Percentiles rank a stretch among this genome's conserved stretches.
phyloP scores from a whole-genome alignment of 2,329 filamentous ascomycete species.

The Sclerotinia nivalis region DNA sequence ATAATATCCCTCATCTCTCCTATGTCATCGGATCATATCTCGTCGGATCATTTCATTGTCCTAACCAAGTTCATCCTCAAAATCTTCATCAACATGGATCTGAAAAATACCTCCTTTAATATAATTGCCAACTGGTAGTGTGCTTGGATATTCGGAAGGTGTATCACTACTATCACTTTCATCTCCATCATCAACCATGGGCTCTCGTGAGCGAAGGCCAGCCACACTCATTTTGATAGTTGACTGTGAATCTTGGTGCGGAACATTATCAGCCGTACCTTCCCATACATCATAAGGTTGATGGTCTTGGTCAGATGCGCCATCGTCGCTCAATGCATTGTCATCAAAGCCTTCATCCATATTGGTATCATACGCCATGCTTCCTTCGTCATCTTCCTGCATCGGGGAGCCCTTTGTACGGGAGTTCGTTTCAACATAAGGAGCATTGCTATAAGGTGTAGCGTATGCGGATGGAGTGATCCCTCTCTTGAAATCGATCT shows the following conservation, averaged over 20 bases:
- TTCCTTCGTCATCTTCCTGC: slow-evolving; percentile 28
- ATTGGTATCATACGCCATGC: slow-evolving; percentile 34
- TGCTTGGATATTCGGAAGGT: slow-evolving; percentile 27
- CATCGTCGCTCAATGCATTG: slow-evolving; percentile 29
- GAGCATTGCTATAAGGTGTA: slow-evolving; percentile 69
- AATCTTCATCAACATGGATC: slow-evolving; percentile 26
- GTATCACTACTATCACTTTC: slow-evolving; percentile 22
- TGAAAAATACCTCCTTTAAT: not conserved
- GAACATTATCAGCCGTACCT: slow-evolving; percentile 22
- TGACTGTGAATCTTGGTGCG: not conserved
- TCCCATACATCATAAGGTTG: slow-evolving; percentile 26
- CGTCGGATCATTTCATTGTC: not conserved
- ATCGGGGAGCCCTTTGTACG: slow-evolving; percentile 26
- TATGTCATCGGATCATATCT: not conserved
- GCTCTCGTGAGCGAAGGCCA: not conserved
- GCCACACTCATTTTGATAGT: slow-evolving; percentile 6
- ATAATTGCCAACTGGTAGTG: slow-evolving; percentile 5
- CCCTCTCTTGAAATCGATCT: slow-evolving; percentile 40
- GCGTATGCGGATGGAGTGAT: slow-evolving; percentile 70
- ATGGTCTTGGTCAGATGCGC: not conserved
- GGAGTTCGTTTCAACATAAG: slow-evolving; percentile 38
- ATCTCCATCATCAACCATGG: slow-evolving; percentile 12
- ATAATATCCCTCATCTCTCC: not conserved
- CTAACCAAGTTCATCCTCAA: slow-evolving; percentile 17
- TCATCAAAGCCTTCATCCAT: slow-evolving; percentile 35